Conservation (phyloP, 2,329 filamentous ascomycete species). For the Calonectria pauciramosa region DNA sequence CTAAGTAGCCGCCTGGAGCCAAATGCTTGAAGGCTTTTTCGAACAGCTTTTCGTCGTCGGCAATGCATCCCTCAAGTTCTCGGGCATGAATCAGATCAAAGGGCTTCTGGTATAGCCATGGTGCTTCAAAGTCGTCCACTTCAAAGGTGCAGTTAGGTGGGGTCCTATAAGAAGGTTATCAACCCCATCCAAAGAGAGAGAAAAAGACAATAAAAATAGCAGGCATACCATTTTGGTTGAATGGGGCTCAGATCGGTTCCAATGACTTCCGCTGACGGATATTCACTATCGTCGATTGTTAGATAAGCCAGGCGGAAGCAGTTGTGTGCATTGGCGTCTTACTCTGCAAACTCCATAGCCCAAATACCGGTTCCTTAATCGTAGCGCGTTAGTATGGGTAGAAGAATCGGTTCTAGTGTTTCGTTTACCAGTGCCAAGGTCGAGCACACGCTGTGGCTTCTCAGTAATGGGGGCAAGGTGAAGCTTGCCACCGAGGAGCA, state of each 20-base stretch:
- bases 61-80: constrained; percentile 8
- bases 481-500: constrained; percentile 10
- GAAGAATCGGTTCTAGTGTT: accelerated
- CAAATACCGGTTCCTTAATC: constrained; percentile 16
- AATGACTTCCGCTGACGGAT: constrained; percentile 23
- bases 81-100: constrained; percentile 13
- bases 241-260: constrained; percentile 28
- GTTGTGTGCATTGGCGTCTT: background rate
- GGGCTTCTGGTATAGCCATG: constrained; percentile 5
- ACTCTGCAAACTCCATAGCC: constrained; percentile 28
- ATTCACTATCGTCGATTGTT: background rate
- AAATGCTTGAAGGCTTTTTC: background rate
- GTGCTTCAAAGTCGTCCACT: constrained; percentile 14
- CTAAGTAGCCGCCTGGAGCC: background rate
- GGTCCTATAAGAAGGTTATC: background rate
- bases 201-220: background rate
- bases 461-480: constrained; percentile 17
- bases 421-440: constrained; percentile 19
- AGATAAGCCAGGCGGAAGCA: background rate
- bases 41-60: background rate
- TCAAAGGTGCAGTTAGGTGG: constrained; percentile 22
- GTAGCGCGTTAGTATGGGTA: background rate
- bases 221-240: constrained; percentile 18
- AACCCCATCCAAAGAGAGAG: background rate
- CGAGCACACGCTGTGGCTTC: constrained; percentile 21